Percentiles rank a stretch among this genome's conserved stretches.
phyloP scores from a whole-genome alignment of 257 asterid species.

The Eucommia ulmoides region DNA sequence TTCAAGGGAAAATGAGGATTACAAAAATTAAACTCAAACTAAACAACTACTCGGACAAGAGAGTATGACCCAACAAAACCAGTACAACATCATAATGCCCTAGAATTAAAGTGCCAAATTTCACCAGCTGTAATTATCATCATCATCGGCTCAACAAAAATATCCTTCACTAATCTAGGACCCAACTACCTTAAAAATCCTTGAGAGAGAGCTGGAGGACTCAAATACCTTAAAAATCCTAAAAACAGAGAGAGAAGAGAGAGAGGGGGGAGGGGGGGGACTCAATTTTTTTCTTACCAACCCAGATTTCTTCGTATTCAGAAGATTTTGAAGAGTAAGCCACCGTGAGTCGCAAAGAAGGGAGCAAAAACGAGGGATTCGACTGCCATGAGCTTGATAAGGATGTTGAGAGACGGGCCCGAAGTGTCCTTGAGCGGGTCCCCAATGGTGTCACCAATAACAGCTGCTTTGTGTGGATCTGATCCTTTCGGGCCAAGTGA shows the following conservation, averaged over 20 bases:
- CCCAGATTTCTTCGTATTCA: conserved; percentile 1
- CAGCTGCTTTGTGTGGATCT: conserved; percentile 45
- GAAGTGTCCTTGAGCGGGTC: conserved; percentile 43
- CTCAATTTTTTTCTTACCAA: neutral
- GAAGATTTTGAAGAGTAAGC: conserved; percentile 30
- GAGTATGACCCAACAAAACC: too few species aligned
- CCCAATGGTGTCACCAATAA: conserved; percentile 41
- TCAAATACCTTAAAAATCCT: too few species aligned
- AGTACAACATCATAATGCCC: too few species aligned
- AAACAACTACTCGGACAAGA: too few species aligned
- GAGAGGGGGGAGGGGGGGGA: neutral
- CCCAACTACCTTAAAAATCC: too few species aligned
- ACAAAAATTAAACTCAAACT: too few species aligned
- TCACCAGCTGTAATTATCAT: too few species aligned
- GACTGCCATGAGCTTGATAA: conserved; percentile 44
- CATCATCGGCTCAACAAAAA: neutral
- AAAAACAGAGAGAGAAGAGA: neutral
- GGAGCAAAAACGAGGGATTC: conserved; percentile 43
- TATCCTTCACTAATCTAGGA: neutral
- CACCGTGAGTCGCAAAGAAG: conserved; percentile 38
- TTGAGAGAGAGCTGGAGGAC: too few species aligned
- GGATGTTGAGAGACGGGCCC: conserved; percentile 39
- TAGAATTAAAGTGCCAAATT: too few species aligned
- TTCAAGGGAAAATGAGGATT: too few species aligned
- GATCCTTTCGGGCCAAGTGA: conserved; percentile 41